Conservation (phyloP, 176 grass and related monocot species). For the Secale cereale region DNA sequence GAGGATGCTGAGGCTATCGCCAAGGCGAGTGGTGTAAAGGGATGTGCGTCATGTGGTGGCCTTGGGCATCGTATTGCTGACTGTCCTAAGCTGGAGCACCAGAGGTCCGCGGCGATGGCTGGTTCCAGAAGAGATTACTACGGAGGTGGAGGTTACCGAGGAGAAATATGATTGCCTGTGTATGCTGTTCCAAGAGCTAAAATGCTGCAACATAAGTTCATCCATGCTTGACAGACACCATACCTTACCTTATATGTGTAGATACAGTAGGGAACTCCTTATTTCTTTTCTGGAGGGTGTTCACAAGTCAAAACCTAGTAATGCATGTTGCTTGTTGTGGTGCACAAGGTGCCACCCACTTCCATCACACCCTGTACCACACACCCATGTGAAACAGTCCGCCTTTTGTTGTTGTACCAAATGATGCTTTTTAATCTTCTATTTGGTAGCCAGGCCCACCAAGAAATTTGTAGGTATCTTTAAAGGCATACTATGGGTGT, state of each 20-base stretch:
- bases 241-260: not conserved
- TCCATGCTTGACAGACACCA: not conserved
- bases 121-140: slow-evolving; percentile 82
- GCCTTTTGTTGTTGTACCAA: slow-evolving; percentile 31
- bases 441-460: not conserved
- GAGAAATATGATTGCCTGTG: slow-evolving; percentile 64
- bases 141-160: slow-evolving; percentile 72
- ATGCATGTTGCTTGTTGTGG: slow-evolving; percentile 31
- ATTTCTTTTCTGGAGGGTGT: not conserved
- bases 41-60: slow-evolving; percentile 89
- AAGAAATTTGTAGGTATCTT: slow-evolving; percentile 13
- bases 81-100: slow-evolving; percentile 92
- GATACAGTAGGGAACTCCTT: not conserved
- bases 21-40: slow-evolving; percentile 80
- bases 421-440: not conserved
- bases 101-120: slow-evolving; percentile 81
- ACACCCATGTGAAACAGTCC: slow-evolving; percentile 10
- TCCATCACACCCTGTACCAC: slow-evolving; percentile 10
- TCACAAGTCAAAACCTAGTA: not conserved
- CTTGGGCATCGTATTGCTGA: slow-evolving; percentile 86
- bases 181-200: not conserved
- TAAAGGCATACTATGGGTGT: not conserved
- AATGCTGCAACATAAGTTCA: not conserved
- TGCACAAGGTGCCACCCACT: not conserved
- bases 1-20: slow-evolving; percentile 73